Percentiles rank a stretch among this genome's conserved stretches.
phyloP scores from a whole-genome alignment of 148 eudicot species.

The Rhododendron vialii region DNA sequence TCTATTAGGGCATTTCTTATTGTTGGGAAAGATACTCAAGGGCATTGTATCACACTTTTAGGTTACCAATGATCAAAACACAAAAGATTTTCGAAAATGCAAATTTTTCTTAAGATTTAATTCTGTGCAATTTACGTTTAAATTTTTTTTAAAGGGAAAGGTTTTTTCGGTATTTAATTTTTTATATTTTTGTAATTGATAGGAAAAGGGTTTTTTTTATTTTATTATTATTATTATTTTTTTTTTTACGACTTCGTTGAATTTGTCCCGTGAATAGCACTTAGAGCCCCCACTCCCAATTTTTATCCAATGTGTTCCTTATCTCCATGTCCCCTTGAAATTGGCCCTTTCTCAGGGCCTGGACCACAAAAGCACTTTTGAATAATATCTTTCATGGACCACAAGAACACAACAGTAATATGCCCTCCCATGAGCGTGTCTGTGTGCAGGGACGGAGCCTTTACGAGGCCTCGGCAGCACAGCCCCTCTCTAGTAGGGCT shows the following conservation, averaged over 20 bases:
- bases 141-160: not conserved
- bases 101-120: not conserved
- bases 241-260: not conserved
- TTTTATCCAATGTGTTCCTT: not conserved
- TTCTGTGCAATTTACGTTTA: not conserved
- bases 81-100: too few species aligned
- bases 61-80: not conserved
- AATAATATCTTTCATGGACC: not conserved
- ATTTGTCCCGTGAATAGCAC: not conserved
- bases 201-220: too few species aligned
- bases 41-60: not conserved
- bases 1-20: not conserved
- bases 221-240: too few species aligned
- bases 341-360: not conserved
- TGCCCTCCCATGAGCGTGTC: not conserved
- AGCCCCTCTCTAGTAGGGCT: accelerated
- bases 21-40: not conserved
- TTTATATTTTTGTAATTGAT: too few species aligned
- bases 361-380: not conserved
- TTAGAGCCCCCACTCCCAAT: not conserved
- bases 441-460: too few species aligned
- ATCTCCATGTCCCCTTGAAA: not conserved
- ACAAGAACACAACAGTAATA: not conserved
- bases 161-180: too few species aligned
- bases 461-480: too few species aligned